Base-by-base conservation (phyloP, 2,329 filamentous ascomycete genomes). In the Penicillium decumbens region DNA sequence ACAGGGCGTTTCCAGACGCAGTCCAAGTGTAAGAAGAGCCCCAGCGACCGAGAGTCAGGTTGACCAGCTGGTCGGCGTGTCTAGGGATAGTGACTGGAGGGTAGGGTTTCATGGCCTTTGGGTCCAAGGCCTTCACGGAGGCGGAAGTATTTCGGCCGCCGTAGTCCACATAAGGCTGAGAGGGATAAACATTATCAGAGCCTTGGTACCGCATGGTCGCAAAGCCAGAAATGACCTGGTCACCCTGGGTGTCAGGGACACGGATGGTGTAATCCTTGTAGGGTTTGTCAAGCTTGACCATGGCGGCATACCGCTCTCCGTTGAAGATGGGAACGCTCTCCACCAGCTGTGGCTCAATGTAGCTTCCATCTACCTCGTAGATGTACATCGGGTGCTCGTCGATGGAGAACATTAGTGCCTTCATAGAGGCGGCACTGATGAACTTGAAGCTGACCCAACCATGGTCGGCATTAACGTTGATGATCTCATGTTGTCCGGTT, bases 141-240 rank as follows among this genome's bases (percentile, higher is more conserved):
- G 63, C 51, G 0, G 74, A 72, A 0, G 70, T 58, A 2, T 73
- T 73, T 6, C 52, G 51, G 18, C 81, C 80, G 2, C 72, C 74
- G 43, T 78, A 74, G 56, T 76, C 72, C 51, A 82, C 76, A 47
- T 70, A 78, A 0, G 76, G 63, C 1, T 62, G 55, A 0, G 71
- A 71, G 3, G 50, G 43, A 1, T 24, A 30, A 0, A 32, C 40
- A 23, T 57, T 51, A 1, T 55, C 28, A 12, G 42, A 49, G 25
- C 64, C 58, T 15, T 59, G 57, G 55, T 76, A 75, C 0, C 68
- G 66, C 20, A 84, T 63, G 3, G 74, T 66, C 1, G 77, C 80
- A 38, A 74, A 70, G 1, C 75, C 79, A 8, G 71, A 69, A 27
- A 84, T 69, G 38, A 82, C 71, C 62, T 84, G 81, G 8, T 76